Evolutionary conservation across 768 basidiomycete species (phyloP), one percentile per base, ranked within the genome.

Genomic region (Russula ochroleuca): DNA sequence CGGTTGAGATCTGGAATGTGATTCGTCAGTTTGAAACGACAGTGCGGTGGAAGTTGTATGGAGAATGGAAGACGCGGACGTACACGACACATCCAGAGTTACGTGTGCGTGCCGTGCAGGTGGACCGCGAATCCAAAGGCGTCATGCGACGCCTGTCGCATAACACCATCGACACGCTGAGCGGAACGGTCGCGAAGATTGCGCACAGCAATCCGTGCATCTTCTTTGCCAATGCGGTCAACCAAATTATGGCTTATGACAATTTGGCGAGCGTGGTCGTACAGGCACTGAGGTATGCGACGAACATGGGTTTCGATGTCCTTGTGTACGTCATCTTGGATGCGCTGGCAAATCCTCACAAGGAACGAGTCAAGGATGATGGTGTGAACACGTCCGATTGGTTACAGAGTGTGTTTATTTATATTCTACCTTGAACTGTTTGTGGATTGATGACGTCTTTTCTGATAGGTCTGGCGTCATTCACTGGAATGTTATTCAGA

Each of bases 161-260:
- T 70, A 86, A 92, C 54, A 93, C 91, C 17, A 84, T 90, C 61
- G 91, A 93, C 71, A 81, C 88, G 2, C 81, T 97, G 15, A 88
- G 94, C 33, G 88, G 95, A 21, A 83, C 88, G 3, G 85, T 98
- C 28, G 95, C 92, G 14, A 98, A 98, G 75, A 77, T 96, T 59
- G 92, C 92, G 15, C 94, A 98, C 73, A 89, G 91, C 19, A 97
- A 98, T 71, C 97, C 97, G 5, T 88, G 86, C 69, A 87, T 95
- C 55, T 85, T 98, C 69, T 98, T 98, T 78, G 72, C 83, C 25
- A 90, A 91, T 65, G 92, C 90, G 0, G 86, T 99, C 52, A 87
- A 88, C 68, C 97, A 98, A 74, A 90, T 98, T 62, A 93, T 94
- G 88, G 87, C 92, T 15, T 99, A 99, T 71, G 92, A 96, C 72